Conservation (phyloP, 345 rosid genomes). For the Rhizophora apiculata region DNA sequence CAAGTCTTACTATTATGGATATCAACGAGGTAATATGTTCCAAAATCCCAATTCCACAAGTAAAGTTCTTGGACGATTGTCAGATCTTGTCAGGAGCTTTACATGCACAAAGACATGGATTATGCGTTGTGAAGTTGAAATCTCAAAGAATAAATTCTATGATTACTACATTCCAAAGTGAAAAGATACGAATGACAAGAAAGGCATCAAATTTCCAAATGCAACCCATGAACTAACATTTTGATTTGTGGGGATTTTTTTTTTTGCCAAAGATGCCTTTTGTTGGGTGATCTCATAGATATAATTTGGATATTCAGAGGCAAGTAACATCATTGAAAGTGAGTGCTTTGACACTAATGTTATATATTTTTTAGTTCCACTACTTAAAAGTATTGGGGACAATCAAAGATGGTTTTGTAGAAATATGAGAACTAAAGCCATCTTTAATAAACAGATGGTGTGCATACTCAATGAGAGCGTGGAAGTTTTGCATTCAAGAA, state of each 20-base stretch:
- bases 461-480: too few species aligned
- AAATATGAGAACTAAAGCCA: too few species aligned
- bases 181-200: background rate
- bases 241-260: background rate
- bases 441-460: too few species aligned
- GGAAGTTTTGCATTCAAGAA: too few species aligned
- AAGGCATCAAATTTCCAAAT: background rate
- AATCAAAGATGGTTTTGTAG: too few species aligned
- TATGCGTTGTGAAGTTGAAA: too few species aligned
- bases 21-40: too few species aligned
- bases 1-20: too few species aligned
- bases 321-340: constrained; percentile 5
- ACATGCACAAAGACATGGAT: background rate
- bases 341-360: too few species aligned
- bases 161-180: background rate
- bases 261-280: background rate
- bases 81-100: background rate
- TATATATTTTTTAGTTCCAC: too few species aligned
- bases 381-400: too few species aligned
- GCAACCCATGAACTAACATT: background rate
- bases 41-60: too few species aligned
- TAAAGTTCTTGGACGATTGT: background rate
- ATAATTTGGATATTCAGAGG: background rate
- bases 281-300: background rate
- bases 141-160: background rate